A percentile compares a stretch with the other conserved stretches of the same genome.
phyloP scores from a whole-genome alignment of 1,284 basidiomycete species.

The Rhodotorula sp. region DNA sequence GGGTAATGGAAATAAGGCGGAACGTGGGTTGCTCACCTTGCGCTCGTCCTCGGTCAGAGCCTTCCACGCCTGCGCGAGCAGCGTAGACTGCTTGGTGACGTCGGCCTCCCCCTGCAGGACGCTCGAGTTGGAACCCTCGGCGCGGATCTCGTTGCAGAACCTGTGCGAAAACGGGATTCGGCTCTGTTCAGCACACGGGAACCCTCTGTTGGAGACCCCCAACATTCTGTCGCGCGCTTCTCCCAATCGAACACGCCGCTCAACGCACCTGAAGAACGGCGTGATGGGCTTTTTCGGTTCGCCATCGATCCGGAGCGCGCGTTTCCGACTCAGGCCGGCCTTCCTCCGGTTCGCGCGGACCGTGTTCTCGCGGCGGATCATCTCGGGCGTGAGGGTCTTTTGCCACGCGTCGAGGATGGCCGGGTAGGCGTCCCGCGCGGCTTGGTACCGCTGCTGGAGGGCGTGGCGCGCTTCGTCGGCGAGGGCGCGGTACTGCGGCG shows the following conservation, averaged over 20 bases:
- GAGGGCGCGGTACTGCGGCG: conserved; percentile 20
- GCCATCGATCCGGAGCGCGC: conserved; percentile 18
- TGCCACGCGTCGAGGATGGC: conserved; percentile 32
- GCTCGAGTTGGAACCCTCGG: conserved; percentile 3
- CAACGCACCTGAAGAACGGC: conserved; percentile 28
- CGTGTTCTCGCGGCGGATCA: conserved; percentile 38
- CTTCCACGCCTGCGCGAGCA: conserved; percentile 27
- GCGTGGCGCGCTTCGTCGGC: neutral
- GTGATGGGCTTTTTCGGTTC: conserved; percentile 34
- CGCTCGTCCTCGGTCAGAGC: conserved; percentile 19
- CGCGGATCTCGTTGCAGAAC: conserved; percentile 22
- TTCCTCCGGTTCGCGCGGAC: conserved; percentile 21
- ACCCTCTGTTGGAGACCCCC: too few relatives aligned
- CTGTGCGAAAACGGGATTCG: neutral
- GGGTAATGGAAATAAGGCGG: neutral
- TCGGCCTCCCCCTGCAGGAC: conserved; percentile 23
- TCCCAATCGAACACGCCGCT: too few relatives aligned
- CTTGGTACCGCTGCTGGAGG: conserved; percentile 21
- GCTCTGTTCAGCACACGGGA: too few relatives aligned
- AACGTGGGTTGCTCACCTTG: conserved; percentile 16
- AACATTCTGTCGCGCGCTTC: too few relatives aligned
- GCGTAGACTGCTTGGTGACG: conserved; percentile 29
- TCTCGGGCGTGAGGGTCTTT: conserved; percentile 31
- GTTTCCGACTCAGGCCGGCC: conserved; percentile 19
- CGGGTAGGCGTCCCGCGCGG: conserved; percentile 19